phyloP scores from a whole-genome alignment of 805 yeast genomes.

The Pichia scutulata region DNA sequence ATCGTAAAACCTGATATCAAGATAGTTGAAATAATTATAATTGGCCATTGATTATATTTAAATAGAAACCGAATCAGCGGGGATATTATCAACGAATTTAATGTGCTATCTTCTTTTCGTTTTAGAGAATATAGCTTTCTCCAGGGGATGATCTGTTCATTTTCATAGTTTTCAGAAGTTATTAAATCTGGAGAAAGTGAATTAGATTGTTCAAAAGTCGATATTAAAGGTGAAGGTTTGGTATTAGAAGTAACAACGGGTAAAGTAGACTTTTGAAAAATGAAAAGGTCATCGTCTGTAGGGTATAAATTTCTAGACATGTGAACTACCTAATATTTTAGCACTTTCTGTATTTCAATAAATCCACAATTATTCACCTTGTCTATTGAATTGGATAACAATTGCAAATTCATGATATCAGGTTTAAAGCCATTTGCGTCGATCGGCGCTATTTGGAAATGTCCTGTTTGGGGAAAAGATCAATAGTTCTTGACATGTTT shows the following conservation, averaged over 20 bases:
- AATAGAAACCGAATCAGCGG: not conserved
- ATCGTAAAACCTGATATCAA: conserved; percentile 42
- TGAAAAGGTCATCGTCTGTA: conserved; percentile 5
- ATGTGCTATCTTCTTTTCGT: conserved; percentile 1
- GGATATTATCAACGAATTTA: conserved; percentile 2
- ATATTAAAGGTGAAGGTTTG: not conserved
- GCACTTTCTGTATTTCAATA: not conserved
- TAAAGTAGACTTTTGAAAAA: not conserved
- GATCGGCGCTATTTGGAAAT: not conserved
- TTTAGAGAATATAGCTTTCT: conserved; percentile 1
- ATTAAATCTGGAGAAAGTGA: not conserved
- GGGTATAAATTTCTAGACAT: conserved; percentile 3
- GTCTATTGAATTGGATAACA: not conserved
- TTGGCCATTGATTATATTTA: conserved; percentile 35
- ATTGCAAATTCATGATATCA: not conserved
- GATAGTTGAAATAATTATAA: conserved; percentile 38
- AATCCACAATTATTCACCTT: too few relatives aligned
- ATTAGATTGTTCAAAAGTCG: not conserved
- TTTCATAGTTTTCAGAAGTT: not conserved
- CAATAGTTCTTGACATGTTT: not conserved
- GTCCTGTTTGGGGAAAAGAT: not conserved
- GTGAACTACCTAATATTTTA: not conserved
- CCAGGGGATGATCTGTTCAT: conserved; percentile 7
- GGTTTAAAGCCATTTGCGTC: not conserved
- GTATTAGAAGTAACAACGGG: not conserved